These are phyloP conservation scores for Sanchytrium tribonematis DNA, from an alignment of 371 early-diverging fungal genomes.

Conservation along the genomic window DNA sequence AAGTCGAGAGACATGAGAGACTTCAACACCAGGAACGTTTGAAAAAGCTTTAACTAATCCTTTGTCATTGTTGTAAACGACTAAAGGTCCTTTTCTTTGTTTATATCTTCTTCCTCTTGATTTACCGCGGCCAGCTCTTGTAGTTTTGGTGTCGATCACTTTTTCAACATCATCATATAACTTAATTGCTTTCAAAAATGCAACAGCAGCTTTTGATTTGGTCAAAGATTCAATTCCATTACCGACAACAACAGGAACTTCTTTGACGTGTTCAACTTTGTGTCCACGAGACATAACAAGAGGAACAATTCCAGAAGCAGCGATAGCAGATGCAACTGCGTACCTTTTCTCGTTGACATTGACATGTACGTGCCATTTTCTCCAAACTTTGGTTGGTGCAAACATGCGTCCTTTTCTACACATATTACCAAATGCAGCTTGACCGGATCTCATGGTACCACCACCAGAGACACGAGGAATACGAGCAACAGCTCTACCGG, in stretches of 20 bases:
- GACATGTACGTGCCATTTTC: constrained; percentile 99
- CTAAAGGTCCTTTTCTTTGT: constrained; percentile 90
- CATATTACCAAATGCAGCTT: constrained; percentile 99
- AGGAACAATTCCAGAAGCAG: constrained; percentile 84
- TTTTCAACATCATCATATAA: constrained; percentile 87
- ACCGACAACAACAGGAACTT: constrained; percentile 81
- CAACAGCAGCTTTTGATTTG: constrained; percentile 92
- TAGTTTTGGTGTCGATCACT: constrained; percentile 82
- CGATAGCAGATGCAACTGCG: constrained; percentile 92
- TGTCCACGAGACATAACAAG: constrained; percentile 98
- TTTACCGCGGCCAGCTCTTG: constrained; percentile 97
- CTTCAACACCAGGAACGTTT: constrained; percentile 97
- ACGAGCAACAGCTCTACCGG: constrained; percentile 95
- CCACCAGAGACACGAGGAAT: constrained; percentile 96
- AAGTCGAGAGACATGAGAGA: constrained; percentile 55
- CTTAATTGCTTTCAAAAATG: constrained; percentile 65
- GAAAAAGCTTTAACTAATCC: constrained; percentile 91
- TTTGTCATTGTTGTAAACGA: constrained; percentile 84
- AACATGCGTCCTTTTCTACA: constrained; percentile 99
- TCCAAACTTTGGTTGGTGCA: constrained; percentile 97
- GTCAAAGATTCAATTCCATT: constrained; percentile 48
- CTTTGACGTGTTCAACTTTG: constrained; percentile 71
- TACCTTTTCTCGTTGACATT: constrained; percentile 92
- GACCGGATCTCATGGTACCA: constrained; percentile 98
- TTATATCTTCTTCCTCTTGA: constrained; percentile 95